Evolutionary conservation across 2,329 filamentous ascomycete genomes (phyloP).

Genomic region (Emergomyces pasteurianus): DNA sequence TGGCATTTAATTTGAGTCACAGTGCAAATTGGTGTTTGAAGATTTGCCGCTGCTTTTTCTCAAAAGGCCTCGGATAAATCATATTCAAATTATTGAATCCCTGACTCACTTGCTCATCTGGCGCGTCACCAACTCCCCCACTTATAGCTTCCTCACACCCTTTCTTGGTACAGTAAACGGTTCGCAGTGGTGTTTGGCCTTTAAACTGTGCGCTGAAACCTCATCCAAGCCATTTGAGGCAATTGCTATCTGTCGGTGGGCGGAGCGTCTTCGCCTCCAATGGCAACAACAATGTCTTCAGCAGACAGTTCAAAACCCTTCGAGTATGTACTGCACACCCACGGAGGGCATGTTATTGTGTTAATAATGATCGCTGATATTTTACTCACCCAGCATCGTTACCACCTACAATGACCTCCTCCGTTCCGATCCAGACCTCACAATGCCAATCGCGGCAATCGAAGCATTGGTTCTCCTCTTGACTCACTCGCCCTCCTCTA

Average conservation of each 20-base stretch:
- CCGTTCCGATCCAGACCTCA: constrained; percentile 64
- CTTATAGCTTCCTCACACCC: not conserved
- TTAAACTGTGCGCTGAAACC: not conserved
- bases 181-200: not conserved
- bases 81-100: no score
- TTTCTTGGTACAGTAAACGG: not conserved
- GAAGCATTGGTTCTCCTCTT: constrained; percentile 82
- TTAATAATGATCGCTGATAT: not conserved
- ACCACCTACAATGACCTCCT: constrained; percentile 54
- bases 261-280: constrained; percentile 10
- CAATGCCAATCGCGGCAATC: constrained; percentile 91
- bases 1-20: not conserved
- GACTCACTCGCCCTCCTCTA: constrained; percentile 64
- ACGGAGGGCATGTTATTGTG: not conserved
- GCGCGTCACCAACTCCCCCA: not conserved
- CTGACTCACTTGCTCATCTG: not conserved
- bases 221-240: no score
- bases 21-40: not conserved
- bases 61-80: not conserved
- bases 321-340: not conserved
- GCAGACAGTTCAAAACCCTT: constrained; percentile 17
- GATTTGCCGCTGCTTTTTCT: not conserved
- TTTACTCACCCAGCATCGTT: constrained; percentile 40
- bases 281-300: constrained; percentile 19
- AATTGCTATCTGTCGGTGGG: not conserved